Evolutionary conservation across 805 yeast species (phyloP), one percentile per base, ranked within the genome.

Genomic region (Cyberlindnera bimundalis): DNA sequence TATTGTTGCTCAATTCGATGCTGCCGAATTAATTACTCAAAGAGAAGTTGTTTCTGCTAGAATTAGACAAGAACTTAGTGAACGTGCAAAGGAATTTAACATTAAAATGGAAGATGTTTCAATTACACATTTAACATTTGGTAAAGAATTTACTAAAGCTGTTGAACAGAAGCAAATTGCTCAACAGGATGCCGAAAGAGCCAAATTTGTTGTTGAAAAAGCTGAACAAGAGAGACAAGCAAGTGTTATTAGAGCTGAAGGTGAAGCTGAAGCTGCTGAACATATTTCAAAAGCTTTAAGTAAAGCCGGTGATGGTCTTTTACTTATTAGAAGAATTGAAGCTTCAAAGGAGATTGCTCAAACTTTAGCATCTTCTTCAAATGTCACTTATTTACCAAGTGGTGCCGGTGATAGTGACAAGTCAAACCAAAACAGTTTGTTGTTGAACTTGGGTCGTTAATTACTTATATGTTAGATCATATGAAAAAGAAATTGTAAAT

Each of bases 161-260:
- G 99, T 93, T 45, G 99, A 93, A 69, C 96, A 87, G 69, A 93
- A 93, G 64, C 98, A 93, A 68, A 95, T 93, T 67, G 99, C 99
- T 24, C 99, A 93, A 70, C 99, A 93, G 68, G 99, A 93, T 61
- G 98, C 99, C 18, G 98, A 93, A 71, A 78, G 99, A 53, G 96
- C 98, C 44, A 84, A 84, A 59, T 93, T 79, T 60, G 71, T 87
- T 39, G 97, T 93, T 41, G 97, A 90, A 60, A 84, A 84, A 61
- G 98, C 98, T 8, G 97, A 93, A 65, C 99, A 93, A 69, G 98
- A 91, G 65, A 79, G 96, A 61, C 90, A 84, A 64, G 99, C 98
- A 2, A 71, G 86, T 35, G 88, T 93, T 56, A 90, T 93, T 52
- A 80, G 98, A 58, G 99, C 99, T 21, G 99, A 93, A 67, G 99